A percentile compares a stretch with the other conserved stretches of the same genome.
Evolutionary conservation across 805 yeast genomes (phyloP).

Genomic region (Nakazawaea molendinolei): DNA sequence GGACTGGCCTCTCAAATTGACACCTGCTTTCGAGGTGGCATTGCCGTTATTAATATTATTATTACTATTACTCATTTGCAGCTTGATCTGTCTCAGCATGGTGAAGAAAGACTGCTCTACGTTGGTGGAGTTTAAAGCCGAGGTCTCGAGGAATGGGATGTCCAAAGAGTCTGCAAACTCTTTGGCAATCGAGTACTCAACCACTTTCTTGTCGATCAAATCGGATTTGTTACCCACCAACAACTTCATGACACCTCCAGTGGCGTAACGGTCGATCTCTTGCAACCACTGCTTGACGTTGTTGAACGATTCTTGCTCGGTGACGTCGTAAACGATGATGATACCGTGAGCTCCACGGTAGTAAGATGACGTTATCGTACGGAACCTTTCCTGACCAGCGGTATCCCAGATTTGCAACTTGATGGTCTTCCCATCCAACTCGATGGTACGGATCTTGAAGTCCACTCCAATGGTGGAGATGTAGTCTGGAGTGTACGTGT

Average conservation of each 20-base stretch:
- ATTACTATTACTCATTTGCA: slow-evolving; percentile 77
- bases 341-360: slow-evolving; percentile 99
- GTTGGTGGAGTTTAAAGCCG: slow-evolving; percentile 90
- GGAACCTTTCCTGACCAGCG: slow-evolving; percentile 97
- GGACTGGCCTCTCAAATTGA: slow-evolving; percentile 68
- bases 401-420: slow-evolving; percentile 99
- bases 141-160: slow-evolving; percentile 93
- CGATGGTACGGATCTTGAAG: slow-evolving; percentile 83
- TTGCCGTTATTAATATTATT: slow-evolving; percentile 28
- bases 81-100: slow-evolving; percentile 98
- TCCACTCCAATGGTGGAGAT: slow-evolving; percentile 98
- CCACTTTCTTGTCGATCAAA: slow-evolving; percentile 87
- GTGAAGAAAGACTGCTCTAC: slow-evolving; percentile 98
- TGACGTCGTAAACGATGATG: slow-evolving; percentile 95
- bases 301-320: slow-evolving; percentile 94
- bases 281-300: slow-evolving; percentile 98
- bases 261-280: slow-evolving; percentile 97
- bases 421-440: slow-evolving; percentile 93
- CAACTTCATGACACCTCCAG: slow-evolving; percentile 93
- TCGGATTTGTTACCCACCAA: slow-evolving; percentile 97
- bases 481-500: slow-evolving; percentile 93
- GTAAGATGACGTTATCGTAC: slow-evolving; percentile 95
- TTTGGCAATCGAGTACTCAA: slow-evolving; percentile 92
- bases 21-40: slow-evolving; percentile 52
- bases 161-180: slow-evolving; percentile 95